Conservation (phyloP, 2,329 filamentous ascomycete species). For the Aspergillus sp. region DNA sequence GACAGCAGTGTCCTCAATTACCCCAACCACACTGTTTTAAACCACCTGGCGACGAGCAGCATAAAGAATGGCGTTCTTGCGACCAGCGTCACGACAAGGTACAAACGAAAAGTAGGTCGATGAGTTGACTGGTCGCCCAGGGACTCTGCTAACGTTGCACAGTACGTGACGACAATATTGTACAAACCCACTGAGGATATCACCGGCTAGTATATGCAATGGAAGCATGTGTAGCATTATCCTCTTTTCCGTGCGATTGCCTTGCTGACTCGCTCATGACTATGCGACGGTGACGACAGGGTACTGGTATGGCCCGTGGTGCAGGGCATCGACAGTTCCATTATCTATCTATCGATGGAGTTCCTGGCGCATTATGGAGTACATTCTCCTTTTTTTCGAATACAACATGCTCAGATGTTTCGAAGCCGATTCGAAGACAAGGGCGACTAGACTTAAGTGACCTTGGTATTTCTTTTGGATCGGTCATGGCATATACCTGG, state of each 20-base stretch:
- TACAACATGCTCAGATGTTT: no score
- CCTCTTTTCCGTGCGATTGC: background rate
- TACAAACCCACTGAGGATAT: slow-evolving; percentile 69
- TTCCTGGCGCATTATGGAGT: no score
- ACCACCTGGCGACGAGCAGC: slow-evolving; percentile 92
- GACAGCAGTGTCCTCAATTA: slow-evolving; percentile 95
- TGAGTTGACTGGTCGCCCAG: slow-evolving; percentile 1
- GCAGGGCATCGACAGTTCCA: background rate
- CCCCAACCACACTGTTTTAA: slow-evolving; percentile 93
- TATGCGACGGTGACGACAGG: background rate
- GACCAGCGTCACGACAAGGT: slow-evolving; percentile 93
- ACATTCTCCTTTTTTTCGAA: no score
- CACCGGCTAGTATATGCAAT: slow-evolving; percentile 16
- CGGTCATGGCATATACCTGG: no score
- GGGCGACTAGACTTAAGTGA: no score
- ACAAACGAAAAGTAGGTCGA: slow-evolving; percentile 64
- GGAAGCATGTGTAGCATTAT: slow-evolving; percentile 1
- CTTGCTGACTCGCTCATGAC: background rate
- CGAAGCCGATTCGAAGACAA: no score
- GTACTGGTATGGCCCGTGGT: no score
- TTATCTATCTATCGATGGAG: background rate
- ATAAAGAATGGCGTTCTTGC: slow-evolving; percentile 95
- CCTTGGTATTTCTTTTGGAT: no score
- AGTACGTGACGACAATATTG: slow-evolving; percentile 97
- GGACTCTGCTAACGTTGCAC: background rate